A percentile compares a stretch with the other conserved stretches of the same genome.
Conservation (phyloP, 768 basidiomycete genomes). For the Rubroboletus pulcherrimus region DNA sequence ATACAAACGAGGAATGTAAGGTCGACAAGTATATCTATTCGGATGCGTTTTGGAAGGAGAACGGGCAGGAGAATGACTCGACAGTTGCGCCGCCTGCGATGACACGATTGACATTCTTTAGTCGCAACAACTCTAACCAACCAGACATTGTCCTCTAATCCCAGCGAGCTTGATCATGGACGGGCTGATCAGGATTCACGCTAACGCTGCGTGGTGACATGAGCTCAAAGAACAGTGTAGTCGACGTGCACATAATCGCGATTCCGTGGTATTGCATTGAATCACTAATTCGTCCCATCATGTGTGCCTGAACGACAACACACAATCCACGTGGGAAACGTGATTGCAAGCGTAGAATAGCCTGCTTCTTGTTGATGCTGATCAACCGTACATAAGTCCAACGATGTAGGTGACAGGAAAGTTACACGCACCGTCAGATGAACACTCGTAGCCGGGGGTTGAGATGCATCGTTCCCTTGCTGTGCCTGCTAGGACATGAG, state of each 20-base stretch:
- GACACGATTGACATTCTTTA: background rate
- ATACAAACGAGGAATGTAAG: slow-evolving; percentile 9
- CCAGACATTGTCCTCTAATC: background rate
- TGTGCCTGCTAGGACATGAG: background rate
- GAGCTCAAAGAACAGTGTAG: background rate
- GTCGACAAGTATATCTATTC: slow-evolving; percentile 1
- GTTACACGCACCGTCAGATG: background rate
- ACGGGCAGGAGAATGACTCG: background rate
- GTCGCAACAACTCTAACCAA: background rate
- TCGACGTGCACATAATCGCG: background rate
- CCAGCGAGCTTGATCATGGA: background rate
- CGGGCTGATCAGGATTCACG: background rate
- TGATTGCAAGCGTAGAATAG: background rate
- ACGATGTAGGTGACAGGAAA: background rate
- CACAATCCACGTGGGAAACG: background rate
- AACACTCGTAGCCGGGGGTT: background rate
- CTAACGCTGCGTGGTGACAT: background rate
- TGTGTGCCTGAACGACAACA: background rate
- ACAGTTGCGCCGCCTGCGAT: background rate
- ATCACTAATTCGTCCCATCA: background rate
- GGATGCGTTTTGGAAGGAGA: background rate
- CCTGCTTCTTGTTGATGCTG: background rate
- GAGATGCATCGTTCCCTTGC: background rate
- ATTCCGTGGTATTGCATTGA: background rate
- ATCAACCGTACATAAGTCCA: background rate